Evolutionary conservation across 164 flowering plant species (phyloP).

Genomic region (Paratinospora sagittata): DNA sequence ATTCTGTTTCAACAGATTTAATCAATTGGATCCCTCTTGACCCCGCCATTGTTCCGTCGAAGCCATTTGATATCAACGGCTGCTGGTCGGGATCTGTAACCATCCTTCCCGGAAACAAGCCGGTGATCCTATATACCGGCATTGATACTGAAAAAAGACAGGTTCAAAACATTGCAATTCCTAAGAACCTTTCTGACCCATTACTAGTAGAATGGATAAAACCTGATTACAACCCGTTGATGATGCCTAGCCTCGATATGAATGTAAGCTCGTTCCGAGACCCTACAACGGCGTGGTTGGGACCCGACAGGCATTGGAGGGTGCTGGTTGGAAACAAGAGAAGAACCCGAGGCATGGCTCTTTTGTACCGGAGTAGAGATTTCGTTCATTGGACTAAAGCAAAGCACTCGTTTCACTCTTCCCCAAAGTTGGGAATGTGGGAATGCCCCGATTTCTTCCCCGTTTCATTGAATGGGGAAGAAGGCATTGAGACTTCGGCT

Average conservation of each 20-base stretch:
- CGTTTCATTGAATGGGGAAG: conserved; percentile 24
- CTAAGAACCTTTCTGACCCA: conserved; percentile 41
- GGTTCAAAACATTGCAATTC: conserved; percentile 42
- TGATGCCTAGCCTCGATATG: conserved; percentile 21
- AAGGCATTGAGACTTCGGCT: conserved; percentile 58
- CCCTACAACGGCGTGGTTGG: conserved; percentile 44
- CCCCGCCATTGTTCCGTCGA: conserved; percentile 31
- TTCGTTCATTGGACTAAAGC: conserved; percentile 53
- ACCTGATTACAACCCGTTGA: conserved; percentile 32
- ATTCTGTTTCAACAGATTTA: conserved; percentile 42
- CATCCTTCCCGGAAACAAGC: conserved; percentile 37
- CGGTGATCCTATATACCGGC: conserved; percentile 50
- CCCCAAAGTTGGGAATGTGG: conserved; percentile 57
- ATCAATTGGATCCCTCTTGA: conserved; percentile 41
- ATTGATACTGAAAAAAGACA: conserved; percentile 20
- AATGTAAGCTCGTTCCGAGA: conserved; percentile 33
- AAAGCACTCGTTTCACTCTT: conserved; percentile 58
- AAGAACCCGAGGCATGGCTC: conserved; percentile 39
- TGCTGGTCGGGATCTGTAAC: conserved; percentile 54
- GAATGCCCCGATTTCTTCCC: conserved; percentile 92
- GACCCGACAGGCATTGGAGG: conserved; percentile 50
- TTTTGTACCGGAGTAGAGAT: conserved; percentile 57
- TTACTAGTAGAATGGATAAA: conserved; percentile 41
- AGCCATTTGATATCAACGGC: conserved; percentile 36
- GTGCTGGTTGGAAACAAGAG: conserved; percentile 46